phyloP scores from a whole-genome alignment of 805 yeast species.

The Alloascoidea hylecoeti region DNA sequence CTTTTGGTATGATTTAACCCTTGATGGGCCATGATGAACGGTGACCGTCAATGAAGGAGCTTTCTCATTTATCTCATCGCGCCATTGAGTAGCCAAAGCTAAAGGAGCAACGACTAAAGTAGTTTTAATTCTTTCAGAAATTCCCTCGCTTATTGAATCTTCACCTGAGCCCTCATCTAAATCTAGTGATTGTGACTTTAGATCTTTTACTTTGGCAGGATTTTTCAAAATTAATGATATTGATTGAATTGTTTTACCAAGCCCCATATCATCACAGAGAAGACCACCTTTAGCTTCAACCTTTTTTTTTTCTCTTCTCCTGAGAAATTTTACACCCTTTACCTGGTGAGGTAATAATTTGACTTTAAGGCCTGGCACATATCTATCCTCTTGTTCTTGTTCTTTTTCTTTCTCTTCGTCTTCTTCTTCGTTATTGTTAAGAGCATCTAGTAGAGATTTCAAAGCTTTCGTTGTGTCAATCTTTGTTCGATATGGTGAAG shows the following conservation, averaged over 20 bases:
- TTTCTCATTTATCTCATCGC: slow-evolving; percentile 19
- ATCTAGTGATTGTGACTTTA: slow-evolving; percentile 1
- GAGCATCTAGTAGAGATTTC: neutral
- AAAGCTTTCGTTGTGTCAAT: slow-evolving; percentile 1
- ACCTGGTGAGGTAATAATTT: slow-evolving; percentile 30
- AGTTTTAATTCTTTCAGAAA: slow-evolving; percentile 10
- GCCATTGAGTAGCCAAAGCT: slow-evolving; percentile 27
- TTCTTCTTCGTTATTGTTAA: neutral
- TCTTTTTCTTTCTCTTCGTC: neutral
- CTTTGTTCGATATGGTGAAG: neutral
- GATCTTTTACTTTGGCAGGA: slow-evolving; percentile 7
- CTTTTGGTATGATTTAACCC: slow-evolving; percentile 9
- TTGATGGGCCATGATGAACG: slow-evolving; percentile 18
- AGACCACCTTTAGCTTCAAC: slow-evolving; percentile 33
- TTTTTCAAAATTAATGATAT: slow-evolving; percentile 37
- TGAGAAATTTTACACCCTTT: slow-evolving; percentile 27
- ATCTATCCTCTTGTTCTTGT: slow-evolving; percentile 8
- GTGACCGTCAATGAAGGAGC: slow-evolving; percentile 18
- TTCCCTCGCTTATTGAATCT: slow-evolving; percentile 3
- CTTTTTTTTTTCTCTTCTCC: slow-evolving; percentile 19
- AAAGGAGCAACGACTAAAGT: slow-evolving; percentile 29
- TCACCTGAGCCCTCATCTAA: neutral
- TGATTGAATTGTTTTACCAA: slow-evolving; percentile 77
- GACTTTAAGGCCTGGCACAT: slow-evolving; percentile 23
- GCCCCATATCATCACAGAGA: slow-evolving; percentile 85